Conservation (phyloP, 495 filamentous ascomycete species). For the Penicillium tannophilum region DNA sequence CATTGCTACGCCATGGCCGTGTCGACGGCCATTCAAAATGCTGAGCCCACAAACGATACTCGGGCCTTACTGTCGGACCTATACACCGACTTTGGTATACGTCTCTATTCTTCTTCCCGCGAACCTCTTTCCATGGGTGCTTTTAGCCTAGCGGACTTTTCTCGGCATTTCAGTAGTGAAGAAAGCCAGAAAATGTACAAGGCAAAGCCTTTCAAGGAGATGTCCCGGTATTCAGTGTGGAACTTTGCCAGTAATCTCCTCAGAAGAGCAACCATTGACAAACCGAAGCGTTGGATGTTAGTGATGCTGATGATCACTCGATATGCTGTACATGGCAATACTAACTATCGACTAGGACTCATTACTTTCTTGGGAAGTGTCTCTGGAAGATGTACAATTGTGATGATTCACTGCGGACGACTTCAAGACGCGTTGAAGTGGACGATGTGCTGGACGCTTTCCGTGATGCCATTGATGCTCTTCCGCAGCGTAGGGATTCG, state of each 20-base stretch:
- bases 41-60: conserved; percentile 63
- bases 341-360: conserved; percentile 54
- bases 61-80: conserved; percentile 73
- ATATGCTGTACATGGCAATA: background rate
- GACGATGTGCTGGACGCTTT: conserved; percentile 69
- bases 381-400: conserved; percentile 90
- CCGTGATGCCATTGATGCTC: conserved; percentile 69
- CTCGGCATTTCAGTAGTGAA: conserved; percentile 72
- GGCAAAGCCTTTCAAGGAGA: conserved; percentile 67
- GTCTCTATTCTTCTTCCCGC: conserved; percentile 87
- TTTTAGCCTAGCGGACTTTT: conserved; percentile 72
- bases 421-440: conserved; percentile 47
- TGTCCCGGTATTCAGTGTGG: conserved; percentile 79
- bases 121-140: conserved; percentile 90
- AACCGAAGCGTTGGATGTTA: conserved; percentile 83
- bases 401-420: conserved; percentile 51
- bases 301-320: conserved; percentile 29
- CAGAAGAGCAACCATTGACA: conserved; percentile 68
- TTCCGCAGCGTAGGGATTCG: conserved; percentile 79
- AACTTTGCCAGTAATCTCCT: conserved; percentile 84
- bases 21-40: conserved; percentile 66
- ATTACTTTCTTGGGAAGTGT: conserved; percentile 92
- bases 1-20: conserved; percentile 92
- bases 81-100: conserved; percentile 85
- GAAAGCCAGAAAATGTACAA: conserved; percentile 73